Evolutionary conservation across 768 basidiomycete species (phyloP).

Genomic region (Sarcodon sp.): DNA sequence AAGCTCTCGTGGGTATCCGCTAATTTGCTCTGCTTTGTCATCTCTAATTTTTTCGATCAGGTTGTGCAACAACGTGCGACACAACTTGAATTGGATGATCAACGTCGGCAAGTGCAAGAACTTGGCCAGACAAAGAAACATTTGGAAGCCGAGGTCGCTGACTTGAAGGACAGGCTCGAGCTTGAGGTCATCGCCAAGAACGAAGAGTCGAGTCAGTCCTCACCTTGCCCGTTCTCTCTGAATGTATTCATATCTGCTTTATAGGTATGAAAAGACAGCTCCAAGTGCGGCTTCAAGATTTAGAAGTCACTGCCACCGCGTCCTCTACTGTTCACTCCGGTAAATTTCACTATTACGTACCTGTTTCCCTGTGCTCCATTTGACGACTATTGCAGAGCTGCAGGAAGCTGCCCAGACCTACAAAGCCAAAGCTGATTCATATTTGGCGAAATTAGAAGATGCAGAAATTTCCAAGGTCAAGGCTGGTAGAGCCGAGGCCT

Average conservation of each 20-base stretch:
- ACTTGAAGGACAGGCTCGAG: slow-evolving; percentile 45
- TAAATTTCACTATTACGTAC: slow-evolving; percentile 9
- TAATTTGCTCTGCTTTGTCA: background rate
- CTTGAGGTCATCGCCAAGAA: slow-evolving; percentile 35
- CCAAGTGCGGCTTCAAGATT: slow-evolving; percentile 46
- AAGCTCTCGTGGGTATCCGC: slow-evolving; percentile 40
- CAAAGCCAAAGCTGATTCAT: slow-evolving; percentile 46
- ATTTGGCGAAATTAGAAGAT: slow-evolving; percentile 48
- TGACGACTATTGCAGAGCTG: slow-evolving; percentile 28
- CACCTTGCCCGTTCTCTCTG: background rate
- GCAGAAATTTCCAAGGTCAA: slow-evolving; percentile 59
- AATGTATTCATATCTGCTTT: background rate
- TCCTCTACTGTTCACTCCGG: slow-evolving; percentile 49
- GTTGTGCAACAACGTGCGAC: slow-evolving; percentile 51
- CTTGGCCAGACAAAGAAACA: slow-evolving; percentile 41
- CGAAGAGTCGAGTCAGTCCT: slow-evolving; percentile 41
- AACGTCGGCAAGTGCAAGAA: slow-evolving; percentile 52
- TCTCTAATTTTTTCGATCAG: slow-evolving; percentile 20
- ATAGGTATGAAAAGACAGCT: slow-evolving; percentile 48
- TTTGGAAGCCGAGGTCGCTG: slow-evolving; percentile 38
- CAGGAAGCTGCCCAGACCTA: slow-evolving; percentile 52
- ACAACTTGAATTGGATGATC: slow-evolving; percentile 53
- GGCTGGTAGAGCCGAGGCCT: slow-evolving; percentile 48
- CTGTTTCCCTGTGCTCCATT: background rate
- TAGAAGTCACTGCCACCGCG: slow-evolving; percentile 44